These are phyloP conservation scores for Rhizopogon rudus DNA, from an alignment of 768 basidiomycete genomes.

Conservation along the genomic window DNA sequence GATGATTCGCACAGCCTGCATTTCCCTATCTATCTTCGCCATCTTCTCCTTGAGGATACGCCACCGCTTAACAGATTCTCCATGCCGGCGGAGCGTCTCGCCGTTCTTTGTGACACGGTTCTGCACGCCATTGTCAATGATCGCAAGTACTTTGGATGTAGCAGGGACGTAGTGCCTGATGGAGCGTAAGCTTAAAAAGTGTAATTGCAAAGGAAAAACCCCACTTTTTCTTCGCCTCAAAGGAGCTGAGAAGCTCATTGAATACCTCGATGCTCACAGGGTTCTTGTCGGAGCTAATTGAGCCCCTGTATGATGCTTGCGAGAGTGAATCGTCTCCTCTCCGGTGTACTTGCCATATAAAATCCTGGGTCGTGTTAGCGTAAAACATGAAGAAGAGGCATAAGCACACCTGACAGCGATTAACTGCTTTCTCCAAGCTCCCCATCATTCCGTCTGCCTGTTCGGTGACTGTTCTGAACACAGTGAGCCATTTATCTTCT, in stretches of 20 bases:
- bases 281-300: constrained; percentile 45
- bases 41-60: constrained; percentile 76
- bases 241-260: constrained; percentile 64
- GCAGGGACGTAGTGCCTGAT: constrained; percentile 91
- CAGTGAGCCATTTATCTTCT: constrained; percentile 95
- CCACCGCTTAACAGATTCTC: constrained; percentile 88
- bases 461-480: constrained; percentile 89
- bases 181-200: constrained; percentile 9
- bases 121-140: constrained; percentile 90
- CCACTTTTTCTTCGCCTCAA: constrained; percentile 86
- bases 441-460: constrained; percentile 99
- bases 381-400: constrained; percentile 4
- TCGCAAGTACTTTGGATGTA: constrained; percentile 85
- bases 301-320: constrained; percentile 37
- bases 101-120: constrained; percentile 97
- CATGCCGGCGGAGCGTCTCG: constrained; percentile 85
- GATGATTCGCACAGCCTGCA: constrained; percentile 65
- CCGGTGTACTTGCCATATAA: constrained; percentile 78
- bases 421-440: constrained; percentile 89
- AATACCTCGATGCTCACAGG: constrained; percentile 58
- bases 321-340: constrained; percentile 44
- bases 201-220: constrained; percentile 15
- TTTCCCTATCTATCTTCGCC: constrained; percentile 72
- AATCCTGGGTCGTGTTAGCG: constrained; percentile 49
- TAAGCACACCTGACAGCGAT: constrained; percentile 74